A percentile compares a stretch with the other conserved stretches of the same genome.
These are phyloP conservation scores for Nymphaea colorata DNA, from an alignment of 164 flowering plant species.

Conservation along the genomic window DNA sequence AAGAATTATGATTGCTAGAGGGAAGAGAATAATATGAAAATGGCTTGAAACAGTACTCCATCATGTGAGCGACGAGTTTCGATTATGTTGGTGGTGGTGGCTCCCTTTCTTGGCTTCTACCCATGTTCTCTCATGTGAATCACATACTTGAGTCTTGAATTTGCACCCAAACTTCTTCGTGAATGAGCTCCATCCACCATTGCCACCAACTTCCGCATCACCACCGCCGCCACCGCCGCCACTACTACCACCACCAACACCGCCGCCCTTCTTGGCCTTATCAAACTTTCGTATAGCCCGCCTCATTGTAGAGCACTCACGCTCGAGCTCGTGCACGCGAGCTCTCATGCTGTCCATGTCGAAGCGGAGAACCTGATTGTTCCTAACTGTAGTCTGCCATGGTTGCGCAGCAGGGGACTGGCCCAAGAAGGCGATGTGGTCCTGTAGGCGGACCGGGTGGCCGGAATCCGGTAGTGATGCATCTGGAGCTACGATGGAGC, in stretches of 20 bases:
- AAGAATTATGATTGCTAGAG: background rate
- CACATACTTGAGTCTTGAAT: slow-evolving; percentile 93
- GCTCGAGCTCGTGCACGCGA: slow-evolving; percentile 80
- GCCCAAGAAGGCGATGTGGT: background rate
- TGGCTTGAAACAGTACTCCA: background rate
- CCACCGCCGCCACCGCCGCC: background rate
- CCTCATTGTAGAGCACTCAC: slow-evolving; percentile 82
- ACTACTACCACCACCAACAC: slow-evolving; percentile 3
- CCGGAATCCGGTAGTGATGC: slow-evolving; percentile 18
- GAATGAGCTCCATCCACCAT: slow-evolving; percentile 28
- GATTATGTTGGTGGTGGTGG: slow-evolving; percentile 4
- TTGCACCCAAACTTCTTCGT: slow-evolving; percentile 67
- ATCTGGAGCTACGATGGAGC: slow-evolving; percentile 48
- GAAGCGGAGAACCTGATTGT: slow-evolving; percentile 76
- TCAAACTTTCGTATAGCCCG: slow-evolving; percentile 70
- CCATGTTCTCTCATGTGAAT: slow-evolving; percentile 67
- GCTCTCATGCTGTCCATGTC: slow-evolving; percentile 96
- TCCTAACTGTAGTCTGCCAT: slow-evolving; percentile 64
- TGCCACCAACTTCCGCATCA: slow-evolving; percentile 4
- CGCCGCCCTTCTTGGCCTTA: slow-evolving; percentile 6
- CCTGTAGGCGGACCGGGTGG: slow-evolving; percentile 13
- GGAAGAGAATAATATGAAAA: background rate
- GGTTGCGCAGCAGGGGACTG: slow-evolving; percentile 14
- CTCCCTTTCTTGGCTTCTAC: slow-evolving; percentile 30
- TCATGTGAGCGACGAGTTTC: background rate